A percentile compares a stretch with the other conserved stretches of the same genome.
Conservation (phyloP, 768 basidiomycete species). For the Boletus patriciae region DNA sequence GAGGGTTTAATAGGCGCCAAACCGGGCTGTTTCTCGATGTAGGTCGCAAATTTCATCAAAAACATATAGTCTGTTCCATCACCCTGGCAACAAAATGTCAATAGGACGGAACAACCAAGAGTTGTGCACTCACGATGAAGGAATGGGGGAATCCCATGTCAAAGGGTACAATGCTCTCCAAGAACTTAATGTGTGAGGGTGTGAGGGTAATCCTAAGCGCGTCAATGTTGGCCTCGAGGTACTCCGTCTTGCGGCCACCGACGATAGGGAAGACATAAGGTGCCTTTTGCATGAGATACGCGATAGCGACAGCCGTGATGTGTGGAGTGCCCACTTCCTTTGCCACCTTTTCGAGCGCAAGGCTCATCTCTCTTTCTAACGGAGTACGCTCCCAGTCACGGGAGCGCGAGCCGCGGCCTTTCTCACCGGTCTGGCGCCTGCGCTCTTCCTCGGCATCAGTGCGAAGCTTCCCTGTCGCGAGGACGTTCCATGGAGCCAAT, state of each 20-base stretch:
- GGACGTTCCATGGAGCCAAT: conserved; percentile 39
- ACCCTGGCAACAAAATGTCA: conserved; percentile 17
- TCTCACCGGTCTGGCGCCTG: conserved; percentile 33
- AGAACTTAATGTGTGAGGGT: conserved; percentile 34
- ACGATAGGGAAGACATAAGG: conserved; percentile 44
- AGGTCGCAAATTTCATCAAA: conserved; percentile 13
- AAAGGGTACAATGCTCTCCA: conserved; percentile 38
- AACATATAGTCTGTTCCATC: conserved; percentile 23
- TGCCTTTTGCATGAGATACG: conserved; percentile 44
- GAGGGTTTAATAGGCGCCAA: conserved; percentile 10
- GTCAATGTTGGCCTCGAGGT: conserved; percentile 41
- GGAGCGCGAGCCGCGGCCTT: conserved; percentile 33
- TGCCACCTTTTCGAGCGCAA: conserved; percentile 40
- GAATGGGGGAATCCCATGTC: conserved; percentile 38
- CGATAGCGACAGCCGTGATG: conserved; percentile 41
- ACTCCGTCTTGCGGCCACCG: conserved; percentile 43
- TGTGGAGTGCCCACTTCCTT: conserved; percentile 37
- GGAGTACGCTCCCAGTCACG: conserved; percentile 35
- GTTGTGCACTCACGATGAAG: conserved; percentile 27
- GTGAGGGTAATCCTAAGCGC: conserved; percentile 41
- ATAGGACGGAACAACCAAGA: not conserved
- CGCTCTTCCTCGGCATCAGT: conserved; percentile 30
- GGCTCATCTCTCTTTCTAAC: conserved; percentile 34
- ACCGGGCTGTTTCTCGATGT: conserved; percentile 20
- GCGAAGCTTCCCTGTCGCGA: conserved; percentile 28